Percentiles rank a stretch among this genome's conserved stretches.
These are phyloP conservation scores for Fusarium luffae DNA, from an alignment of 2,329 filamentous ascomycete species.

Conservation along the genomic window DNA sequence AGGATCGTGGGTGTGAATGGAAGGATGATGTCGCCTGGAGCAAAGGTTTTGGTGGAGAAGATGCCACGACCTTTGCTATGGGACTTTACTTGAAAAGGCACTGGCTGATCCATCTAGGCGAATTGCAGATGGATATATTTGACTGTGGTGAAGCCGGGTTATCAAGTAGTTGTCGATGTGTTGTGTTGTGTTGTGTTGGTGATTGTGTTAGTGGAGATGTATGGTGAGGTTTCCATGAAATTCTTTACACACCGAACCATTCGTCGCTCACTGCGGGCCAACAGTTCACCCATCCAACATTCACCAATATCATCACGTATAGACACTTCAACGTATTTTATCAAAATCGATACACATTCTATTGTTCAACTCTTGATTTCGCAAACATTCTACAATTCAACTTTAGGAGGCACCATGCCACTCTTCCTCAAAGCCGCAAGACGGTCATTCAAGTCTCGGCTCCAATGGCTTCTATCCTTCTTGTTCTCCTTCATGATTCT, in stretches of 20 bases:
- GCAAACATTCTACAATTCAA: conserved; percentile 49
- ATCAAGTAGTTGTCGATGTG: background rate
- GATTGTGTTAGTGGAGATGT: conserved; percentile 3
- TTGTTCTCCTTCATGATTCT: conserved; percentile 53
- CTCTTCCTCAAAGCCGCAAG: conserved; percentile 49
- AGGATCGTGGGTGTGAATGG: conserved; percentile 58
- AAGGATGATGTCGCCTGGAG: conserved; percentile 59
- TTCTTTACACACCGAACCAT: conserved; percentile 21
- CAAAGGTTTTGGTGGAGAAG: conserved; percentile 55
- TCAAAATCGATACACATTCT: background rate
- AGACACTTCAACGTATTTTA: background rate
- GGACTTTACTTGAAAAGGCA: conserved; percentile 43
- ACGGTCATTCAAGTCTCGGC: conserved; percentile 54
- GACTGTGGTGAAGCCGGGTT: background rate
- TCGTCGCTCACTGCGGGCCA: conserved; percentile 17
- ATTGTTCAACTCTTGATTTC: background rate
- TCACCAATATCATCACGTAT: background rate
- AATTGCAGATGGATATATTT: background rate
- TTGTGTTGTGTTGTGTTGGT: background rate
- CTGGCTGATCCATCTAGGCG: conserved; percentile 27
- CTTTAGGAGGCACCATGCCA: conserved; percentile 41
- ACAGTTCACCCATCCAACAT: conserved; percentile 5
- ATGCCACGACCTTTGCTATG: conserved; percentile 60
- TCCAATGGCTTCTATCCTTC: conserved; percentile 58
- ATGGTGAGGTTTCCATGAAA: conserved; percentile 14